Conservation (phyloP, 2,329 filamentous ascomycete species). For the Cercospora brassicicola region DNA sequence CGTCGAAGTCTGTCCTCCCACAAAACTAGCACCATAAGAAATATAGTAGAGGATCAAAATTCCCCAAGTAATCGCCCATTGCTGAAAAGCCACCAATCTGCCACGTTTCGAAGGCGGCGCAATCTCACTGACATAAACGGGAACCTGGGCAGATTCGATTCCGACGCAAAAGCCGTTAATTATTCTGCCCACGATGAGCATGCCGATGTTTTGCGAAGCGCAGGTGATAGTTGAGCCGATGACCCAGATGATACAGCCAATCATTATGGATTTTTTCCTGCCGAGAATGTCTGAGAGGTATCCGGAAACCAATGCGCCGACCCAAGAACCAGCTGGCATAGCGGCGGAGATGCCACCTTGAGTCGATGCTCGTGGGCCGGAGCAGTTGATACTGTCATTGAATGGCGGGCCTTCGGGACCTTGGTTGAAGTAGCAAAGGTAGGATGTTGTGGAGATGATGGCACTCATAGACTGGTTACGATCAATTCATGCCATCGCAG, state of each 20-base stretch:
- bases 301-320: conserved; percentile 62
- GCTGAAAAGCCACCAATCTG: conserved; percentile 68
- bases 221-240: conserved; percentile 64
- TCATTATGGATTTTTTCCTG: conserved; percentile 55
- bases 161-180: conserved; percentile 73
- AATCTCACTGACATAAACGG: conserved; percentile 68
- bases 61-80: conserved; percentile 71
- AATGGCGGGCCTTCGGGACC: conserved; percentile 40
- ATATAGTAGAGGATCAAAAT: conserved; percentile 43
- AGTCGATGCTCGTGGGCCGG: conserved; percentile 54
- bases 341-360: conserved; percentile 70
- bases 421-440: conserved; percentile 71
- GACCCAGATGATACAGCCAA: conserved; percentile 46
- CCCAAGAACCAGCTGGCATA: conserved; percentile 70
- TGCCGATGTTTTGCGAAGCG: conserved; percentile 64
- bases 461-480: conserved; percentile 60
- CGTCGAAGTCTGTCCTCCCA: conserved; percentile 51
- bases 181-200: conserved; percentile 70
- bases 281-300: conserved; percentile 59
- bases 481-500: background rate
- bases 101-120: conserved; percentile 61
- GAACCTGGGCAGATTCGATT: conserved; percentile 68
- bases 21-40: conserved; percentile 63
- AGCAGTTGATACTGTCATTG: conserved; percentile 43
- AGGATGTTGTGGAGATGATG: conserved; percentile 63